phyloP scores from a whole-genome alignment of 495 filamentous ascomycete species.

The Penicillium dipodomyicola region DNA sequence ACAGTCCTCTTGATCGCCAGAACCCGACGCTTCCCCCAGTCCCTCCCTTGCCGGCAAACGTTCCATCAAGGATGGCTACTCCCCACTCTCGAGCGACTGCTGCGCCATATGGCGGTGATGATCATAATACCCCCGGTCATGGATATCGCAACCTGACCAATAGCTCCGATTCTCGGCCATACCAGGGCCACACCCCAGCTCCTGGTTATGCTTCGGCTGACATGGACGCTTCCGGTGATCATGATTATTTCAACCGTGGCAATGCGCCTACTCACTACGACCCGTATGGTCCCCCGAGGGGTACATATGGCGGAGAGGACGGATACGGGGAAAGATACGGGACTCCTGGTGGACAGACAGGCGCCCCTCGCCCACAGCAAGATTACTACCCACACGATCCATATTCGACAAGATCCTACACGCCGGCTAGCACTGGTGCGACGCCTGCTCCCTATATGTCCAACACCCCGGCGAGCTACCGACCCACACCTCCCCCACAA shows the following conservation, averaged over 20 bases:
- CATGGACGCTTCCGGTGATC: background rate
- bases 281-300: slow-evolving; percentile 5
- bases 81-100: slow-evolving; percentile 14
- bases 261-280: slow-evolving; percentile 9
- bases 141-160: slow-evolving; percentile 22
- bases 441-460: slow-evolving; percentile 10
- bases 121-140: slow-evolving; percentile 4
- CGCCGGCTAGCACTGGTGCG: slow-evolving; percentile 16
- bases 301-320: slow-evolving; percentile 2
- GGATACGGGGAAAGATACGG: slow-evolving; percentile 7
- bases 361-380: slow-evolving; percentile 6
- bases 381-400: slow-evolving; percentile 15
- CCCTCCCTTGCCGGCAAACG: slow-evolving; percentile 21
- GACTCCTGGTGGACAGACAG: slow-evolving; percentile 1
- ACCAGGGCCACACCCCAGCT: slow-evolving; percentile 16
- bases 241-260: slow-evolving; percentile 11
- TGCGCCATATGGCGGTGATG: slow-evolving; percentile 14
- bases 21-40: slow-evolving; percentile 22
- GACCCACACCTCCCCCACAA: slow-evolving; percentile 19
- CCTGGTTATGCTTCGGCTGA: slow-evolving; percentile 17
- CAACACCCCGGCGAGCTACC: slow-evolving; percentile 18
- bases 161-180: slow-evolving; percentile 8
- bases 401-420: slow-evolving; percentile 17
- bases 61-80: slow-evolving; percentile 13
- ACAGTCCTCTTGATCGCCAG: slow-evolving; percentile 25